phyloP scores from a whole-genome alignment of 2,329 filamentous ascomycete species.

The Colletotrichum karsti region DNA sequence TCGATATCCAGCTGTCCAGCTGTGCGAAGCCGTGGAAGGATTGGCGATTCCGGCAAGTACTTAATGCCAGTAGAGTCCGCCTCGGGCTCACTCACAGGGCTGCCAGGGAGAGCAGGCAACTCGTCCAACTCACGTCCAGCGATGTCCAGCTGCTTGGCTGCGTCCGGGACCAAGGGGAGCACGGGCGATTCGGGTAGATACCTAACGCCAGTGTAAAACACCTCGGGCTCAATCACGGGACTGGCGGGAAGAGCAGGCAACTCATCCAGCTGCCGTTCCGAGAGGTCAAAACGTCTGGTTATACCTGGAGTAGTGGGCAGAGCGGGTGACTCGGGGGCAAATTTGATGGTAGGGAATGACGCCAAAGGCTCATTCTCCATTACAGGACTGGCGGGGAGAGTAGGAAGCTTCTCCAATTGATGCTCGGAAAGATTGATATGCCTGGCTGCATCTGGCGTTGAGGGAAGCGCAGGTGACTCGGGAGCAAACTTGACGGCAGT shows the following conservation, averaged over 20 bases:
- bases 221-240: constrained; percentile 15
- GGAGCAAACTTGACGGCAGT: not conserved
- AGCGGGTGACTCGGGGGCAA: not conserved
- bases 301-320: not conserved
- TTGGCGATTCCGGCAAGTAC: not conserved
- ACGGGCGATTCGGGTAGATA: not conserved
- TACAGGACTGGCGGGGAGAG: not conserved
- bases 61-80: not conserved
- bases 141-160: not conserved
- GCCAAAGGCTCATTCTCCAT: not conserved
- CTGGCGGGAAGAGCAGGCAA: constrained; percentile 26
- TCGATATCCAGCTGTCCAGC: not conserved
- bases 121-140: not conserved
- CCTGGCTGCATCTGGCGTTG: not conserved
- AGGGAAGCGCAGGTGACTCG: not conserved
- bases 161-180: not conserved
- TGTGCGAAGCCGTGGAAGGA: not conserved
- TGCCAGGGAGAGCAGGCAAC: not conserved
- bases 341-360: not conserved
- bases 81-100: not conserved
- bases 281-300: not conserved
- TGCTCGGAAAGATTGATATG: not conserved
- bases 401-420: constrained; percentile 1
- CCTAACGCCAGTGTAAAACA: not conserved
- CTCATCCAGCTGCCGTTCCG: not conserved